A percentile compares a stretch with the other conserved stretches of the same genome.
Conservation (phyloP, 176 grass and related monocot species). For the Aegilops longissima region DNA sequence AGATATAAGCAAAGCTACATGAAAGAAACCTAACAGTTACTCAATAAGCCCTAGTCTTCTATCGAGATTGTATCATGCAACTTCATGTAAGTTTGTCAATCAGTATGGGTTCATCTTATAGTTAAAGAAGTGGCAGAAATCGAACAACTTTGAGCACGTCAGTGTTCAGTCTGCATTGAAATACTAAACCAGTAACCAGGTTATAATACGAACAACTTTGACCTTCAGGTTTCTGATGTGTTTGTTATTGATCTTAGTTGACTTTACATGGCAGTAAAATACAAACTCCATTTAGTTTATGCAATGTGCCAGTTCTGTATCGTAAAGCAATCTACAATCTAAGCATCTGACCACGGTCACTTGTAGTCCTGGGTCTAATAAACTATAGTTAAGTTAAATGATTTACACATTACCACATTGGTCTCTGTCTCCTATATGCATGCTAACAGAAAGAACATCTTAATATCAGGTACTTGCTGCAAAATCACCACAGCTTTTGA, state of each 20-base stretch:
- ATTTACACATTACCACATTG: constrained; percentile 13
- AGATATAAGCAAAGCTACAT: not conserved
- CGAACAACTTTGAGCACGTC: not conserved
- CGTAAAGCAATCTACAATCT: constrained; percentile 1
- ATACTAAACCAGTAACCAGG: not conserved
- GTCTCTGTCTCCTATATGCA: not conserved
- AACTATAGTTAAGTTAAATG: constrained; percentile 9
- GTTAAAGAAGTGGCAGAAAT: not conserved
- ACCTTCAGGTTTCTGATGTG: constrained; percentile 2
- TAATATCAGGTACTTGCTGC: constrained; percentile 75
- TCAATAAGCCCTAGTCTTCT: not conserved
- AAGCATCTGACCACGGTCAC: not conserved
- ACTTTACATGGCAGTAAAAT: constrained; percentile 8
- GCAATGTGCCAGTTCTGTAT: not conserved
- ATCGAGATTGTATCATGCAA: not conserved
- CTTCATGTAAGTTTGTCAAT: not conserved
- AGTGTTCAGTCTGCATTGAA: constrained; percentile 10
- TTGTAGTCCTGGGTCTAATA: constrained; percentile 8
- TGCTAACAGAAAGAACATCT: constrained; percentile 11
- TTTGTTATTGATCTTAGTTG: not conserved
- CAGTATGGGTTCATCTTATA: constrained; percentile 5
- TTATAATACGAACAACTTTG: not conserved
- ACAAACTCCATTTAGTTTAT: not conserved
- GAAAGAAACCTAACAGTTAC: not conserved
- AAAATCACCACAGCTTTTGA: constrained; percentile 74